phyloP scores from a whole-genome alignment of 352 stramenopile genomes.

The Phytophthora podocarpi region DNA sequence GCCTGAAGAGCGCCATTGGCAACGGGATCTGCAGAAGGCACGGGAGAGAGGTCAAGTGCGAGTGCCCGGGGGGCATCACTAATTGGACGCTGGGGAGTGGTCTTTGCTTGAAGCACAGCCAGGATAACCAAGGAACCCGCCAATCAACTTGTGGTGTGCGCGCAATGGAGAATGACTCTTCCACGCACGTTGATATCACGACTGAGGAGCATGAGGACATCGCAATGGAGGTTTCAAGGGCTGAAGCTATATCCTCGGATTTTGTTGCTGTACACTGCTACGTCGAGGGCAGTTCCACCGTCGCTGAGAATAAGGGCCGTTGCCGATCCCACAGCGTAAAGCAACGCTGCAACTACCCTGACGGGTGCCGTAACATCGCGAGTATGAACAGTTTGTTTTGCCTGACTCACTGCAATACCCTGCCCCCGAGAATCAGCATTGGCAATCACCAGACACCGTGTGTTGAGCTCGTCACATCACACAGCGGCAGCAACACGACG shows the following conservation, averaged over 20 bases:
- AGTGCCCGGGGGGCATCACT: background rate
- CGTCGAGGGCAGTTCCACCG: background rate
- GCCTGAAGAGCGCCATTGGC: conserved; percentile 85
- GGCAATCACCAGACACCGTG: background rate
- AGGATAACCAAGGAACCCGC: background rate
- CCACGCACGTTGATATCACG: background rate
- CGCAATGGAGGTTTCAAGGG: background rate
- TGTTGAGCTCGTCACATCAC: too few relatives aligned
- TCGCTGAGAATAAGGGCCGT: background rate
- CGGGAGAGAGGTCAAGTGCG: too few relatives aligned
- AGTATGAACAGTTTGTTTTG: conserved; percentile 1
- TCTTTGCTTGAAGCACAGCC: conserved; percentile 2
- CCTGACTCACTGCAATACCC: background rate
- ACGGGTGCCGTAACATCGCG: background rate
- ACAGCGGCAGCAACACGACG: background rate
- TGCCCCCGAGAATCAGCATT: background rate
- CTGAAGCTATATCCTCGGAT: background rate
- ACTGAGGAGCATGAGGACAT: background rate
- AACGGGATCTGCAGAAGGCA: conserved; percentile 79
- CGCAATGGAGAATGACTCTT: too few relatives aligned
- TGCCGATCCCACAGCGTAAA: conserved; percentile 12
- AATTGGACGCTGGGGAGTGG: conserved; percentile 1
- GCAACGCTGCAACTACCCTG: background rate
- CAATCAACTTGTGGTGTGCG: background rate
- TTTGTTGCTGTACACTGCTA: background rate